Conservation (phyloP, 1,139 yeast genomes). For the Debaryomyces sp. region DNA sequence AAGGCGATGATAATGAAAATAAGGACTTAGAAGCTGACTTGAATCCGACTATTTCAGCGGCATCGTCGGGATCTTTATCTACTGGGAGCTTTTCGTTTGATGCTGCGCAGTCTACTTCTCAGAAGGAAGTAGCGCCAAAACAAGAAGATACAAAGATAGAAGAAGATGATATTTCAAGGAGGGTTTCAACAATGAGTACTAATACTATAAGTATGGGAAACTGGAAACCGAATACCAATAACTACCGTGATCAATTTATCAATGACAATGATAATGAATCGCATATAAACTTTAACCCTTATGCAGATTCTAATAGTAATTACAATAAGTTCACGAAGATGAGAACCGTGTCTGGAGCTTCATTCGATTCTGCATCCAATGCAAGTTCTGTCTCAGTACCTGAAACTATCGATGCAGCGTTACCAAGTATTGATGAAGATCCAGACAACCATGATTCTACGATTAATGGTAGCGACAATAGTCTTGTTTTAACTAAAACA, state of each 20-base stretch:
- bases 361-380: slow-evolving; percentile 28
- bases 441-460: slow-evolving; percentile 23
- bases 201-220: slow-evolving; percentile 49
- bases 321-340: slow-evolving; percentile 41
- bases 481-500: background rate
- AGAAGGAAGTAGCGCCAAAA: background rate
- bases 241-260: slow-evolving; percentile 53
- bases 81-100: slow-evolving; percentile 38
- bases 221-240: slow-evolving; percentile 56
- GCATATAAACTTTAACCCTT: slow-evolving; percentile 34
- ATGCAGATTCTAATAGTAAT: slow-evolving; percentile 23
- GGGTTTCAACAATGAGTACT: slow-evolving; percentile 42
- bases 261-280: slow-evolving; percentile 50
- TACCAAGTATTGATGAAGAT: slow-evolving; percentile 42
- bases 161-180: slow-evolving; percentile 26
- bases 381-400: slow-evolving; percentile 40
- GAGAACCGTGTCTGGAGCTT: slow-evolving; percentile 25
- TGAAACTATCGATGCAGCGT: slow-evolving; percentile 44
- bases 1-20: background rate
- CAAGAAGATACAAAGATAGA: background rate
- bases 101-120: slow-evolving; percentile 4
- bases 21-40: slow-evolving; percentile 14
- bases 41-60: slow-evolving; percentile 24
- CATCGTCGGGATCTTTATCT: slow-evolving; percentile 42
- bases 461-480: slow-evolving; percentile 1